Conservation (phyloP, 352 stramenopile species). For the Thraustotheca clavata region DNA sequence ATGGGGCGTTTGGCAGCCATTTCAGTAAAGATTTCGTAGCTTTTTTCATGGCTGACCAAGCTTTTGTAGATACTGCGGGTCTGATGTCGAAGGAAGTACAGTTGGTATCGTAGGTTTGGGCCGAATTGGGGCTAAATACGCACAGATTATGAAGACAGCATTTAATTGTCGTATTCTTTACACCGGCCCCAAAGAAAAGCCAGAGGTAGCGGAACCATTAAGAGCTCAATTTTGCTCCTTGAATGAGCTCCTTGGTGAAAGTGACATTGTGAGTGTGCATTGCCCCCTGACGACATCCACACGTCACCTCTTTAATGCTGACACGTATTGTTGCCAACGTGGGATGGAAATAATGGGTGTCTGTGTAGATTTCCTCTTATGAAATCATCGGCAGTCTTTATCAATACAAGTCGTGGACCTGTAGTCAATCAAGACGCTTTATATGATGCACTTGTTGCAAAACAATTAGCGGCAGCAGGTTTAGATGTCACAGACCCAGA, state of each 20-base stretch:
- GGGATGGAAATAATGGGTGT: constrained; percentile 15
- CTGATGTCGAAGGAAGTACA: constrained; percentile 62
- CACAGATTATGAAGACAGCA: constrained; percentile 62
- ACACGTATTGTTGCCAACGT: constrained; percentile 35
- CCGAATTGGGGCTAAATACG: constrained; percentile 76
- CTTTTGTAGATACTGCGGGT: constrained; percentile 47
- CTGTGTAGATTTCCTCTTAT: constrained; percentile 53
- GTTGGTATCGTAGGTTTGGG: constrained; percentile 74
- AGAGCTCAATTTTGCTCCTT: constrained; percentile 65
- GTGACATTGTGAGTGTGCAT: constrained; percentile 87
- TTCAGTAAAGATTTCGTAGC: constrained; percentile 27
- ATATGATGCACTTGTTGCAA: constrained; percentile 31
- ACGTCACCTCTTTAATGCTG: constrained; percentile 57
- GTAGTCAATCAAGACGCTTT: constrained; percentile 85
- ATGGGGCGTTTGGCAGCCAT: constrained; percentile 73
- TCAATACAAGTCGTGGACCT: constrained; percentile 89
- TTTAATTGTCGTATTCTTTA: constrained; percentile 83
- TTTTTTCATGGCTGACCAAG: background rate
- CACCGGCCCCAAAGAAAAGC: constrained; percentile 57
- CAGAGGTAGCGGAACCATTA: constrained; percentile 25
- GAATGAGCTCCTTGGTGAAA: constrained; percentile 60
- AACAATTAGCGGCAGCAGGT: constrained; percentile 44
- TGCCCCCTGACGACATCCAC: constrained; percentile 74
- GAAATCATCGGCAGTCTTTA: constrained; percentile 73
- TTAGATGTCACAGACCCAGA: constrained; percentile 88